Evolutionary conservation across 129 eudicot species (phyloP), one percentile per base, ranked within the genome.

Genomic region (Saposhnikovia divaricata): DNA sequence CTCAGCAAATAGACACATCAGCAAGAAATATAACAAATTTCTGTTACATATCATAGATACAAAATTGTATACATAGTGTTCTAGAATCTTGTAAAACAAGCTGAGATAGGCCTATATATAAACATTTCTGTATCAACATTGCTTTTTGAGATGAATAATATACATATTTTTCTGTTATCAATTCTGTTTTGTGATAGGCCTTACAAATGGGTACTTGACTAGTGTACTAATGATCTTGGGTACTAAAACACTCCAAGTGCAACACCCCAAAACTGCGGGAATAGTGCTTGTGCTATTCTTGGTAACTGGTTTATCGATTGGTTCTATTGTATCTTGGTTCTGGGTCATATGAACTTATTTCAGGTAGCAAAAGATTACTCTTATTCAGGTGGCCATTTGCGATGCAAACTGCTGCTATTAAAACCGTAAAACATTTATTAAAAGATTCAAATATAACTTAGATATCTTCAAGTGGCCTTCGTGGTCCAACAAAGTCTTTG

Each of bases 121-220:
- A 31, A 31, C 34, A 31, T 31, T 31, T 31, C 34, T 31, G 34
- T 31, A 31, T 31, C 34, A 31, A 31, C 34, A 31, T 31, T 31
- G 0, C 0, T 31, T 31, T 1, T 31, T 31, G 34, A 31, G 34
- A 0, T 31, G 34, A 31, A 31, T 31, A 0, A 31, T 31, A 31
- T 31, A 31, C 34, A 31, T 31, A 31, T 31, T 31, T 31, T 31
- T 31, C 34, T 31, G 34, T 31, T 31, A 31, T 31, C 34, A 31
- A 31, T 31, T 31, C 34, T 31, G 34, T 31, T 31, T 31, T 31
- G 34, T 31, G 34, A 31, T 31, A 31, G 99, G 97, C 39, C 96
- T 95, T 16, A 95, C 97, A 16, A 95, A 95, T 66, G 99, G 99
- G 19, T 95, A 95, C 87, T 84, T 95, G 68, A 95, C 99, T 6